These are phyloP conservation scores for Globisporangium carolinianum DNA, from an alignment of 352 stramenopile species.

Conservation along the genomic window DNA sequence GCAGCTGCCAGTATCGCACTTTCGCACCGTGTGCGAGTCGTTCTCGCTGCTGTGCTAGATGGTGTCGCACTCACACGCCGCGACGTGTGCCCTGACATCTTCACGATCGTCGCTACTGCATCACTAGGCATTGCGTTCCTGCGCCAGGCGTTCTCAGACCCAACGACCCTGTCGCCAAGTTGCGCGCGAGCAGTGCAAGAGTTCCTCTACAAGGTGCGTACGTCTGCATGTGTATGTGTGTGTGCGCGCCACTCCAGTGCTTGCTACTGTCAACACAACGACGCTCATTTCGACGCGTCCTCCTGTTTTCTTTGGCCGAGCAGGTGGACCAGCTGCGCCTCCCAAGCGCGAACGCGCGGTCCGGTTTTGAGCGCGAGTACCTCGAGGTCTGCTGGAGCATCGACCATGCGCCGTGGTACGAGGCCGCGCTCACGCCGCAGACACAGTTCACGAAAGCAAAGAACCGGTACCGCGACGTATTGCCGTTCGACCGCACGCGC, in stretches of 20 bases:
- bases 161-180: conserved; percentile 2
- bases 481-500: conserved; percentile 67
- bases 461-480: conserved; percentile 73
- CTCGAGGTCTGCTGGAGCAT: conserved; percentile 53
- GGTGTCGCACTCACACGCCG: not conserved
- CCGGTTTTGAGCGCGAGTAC: conserved; percentile 63
- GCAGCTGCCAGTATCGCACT: too few species aligned
- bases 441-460: conserved; percentile 62
- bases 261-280: not conserved
- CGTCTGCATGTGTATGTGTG: not conserved
- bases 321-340: conserved; percentile 27
- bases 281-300: not conserved
- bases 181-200: conserved; percentile 10
- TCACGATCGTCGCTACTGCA: too few species aligned
- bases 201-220: conserved; percentile 12
- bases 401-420: conserved; percentile 45
- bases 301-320: too few species aligned
- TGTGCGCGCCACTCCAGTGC: not conserved
- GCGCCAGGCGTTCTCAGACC: conserved; percentile 9
- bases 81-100: not conserved
- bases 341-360: conserved; percentile 17
- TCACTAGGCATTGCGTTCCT: conserved; percentile 17
- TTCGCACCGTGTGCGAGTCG: too few species aligned
- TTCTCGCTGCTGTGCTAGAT: too few species aligned
- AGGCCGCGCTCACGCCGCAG: conserved; percentile 44